phyloP scores from a whole-genome alignment of 257 asterid species.

The Sherardia arvensis region DNA sequence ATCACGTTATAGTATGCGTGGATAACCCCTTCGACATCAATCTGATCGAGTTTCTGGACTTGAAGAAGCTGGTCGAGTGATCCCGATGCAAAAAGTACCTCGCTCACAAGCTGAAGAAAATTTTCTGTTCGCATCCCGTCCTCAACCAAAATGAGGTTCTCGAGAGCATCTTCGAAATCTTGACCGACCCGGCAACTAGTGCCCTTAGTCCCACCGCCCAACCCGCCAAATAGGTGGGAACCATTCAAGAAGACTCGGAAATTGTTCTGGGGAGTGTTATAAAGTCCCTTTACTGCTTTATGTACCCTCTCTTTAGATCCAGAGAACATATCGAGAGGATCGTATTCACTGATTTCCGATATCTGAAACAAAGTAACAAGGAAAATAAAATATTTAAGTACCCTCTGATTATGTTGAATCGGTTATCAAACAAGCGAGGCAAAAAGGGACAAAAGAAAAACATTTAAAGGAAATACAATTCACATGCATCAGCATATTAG shows the following conservation, averaged over 20 bases:
- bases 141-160: slow-evolving; percentile 43
- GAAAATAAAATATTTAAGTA: slow-evolving; percentile 6
- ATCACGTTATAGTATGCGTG: slow-evolving; percentile 74
- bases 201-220: slow-evolving; percentile 52
- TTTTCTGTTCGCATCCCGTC: slow-evolving; percentile 54
- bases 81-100: slow-evolving; percentile 52
- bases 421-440: background rate
- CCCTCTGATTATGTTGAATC: background rate
- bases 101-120: slow-evolving; percentile 67
- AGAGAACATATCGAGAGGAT: slow-evolving; percentile 86
- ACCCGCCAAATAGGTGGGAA: slow-evolving; percentile 59
- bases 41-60: slow-evolving; percentile 71
- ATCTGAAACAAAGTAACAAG: slow-evolving; percentile 32
- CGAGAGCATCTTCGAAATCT: slow-evolving; percentile 57
- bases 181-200: slow-evolving; percentile 29
- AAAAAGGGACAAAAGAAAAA: background rate
- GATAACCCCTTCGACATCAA: slow-evolving; percentile 89
- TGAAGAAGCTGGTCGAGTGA: slow-evolving; percentile 67
- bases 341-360: slow-evolving; percentile 66
- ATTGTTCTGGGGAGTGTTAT: slow-evolving; percentile 81
- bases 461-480: background rate
- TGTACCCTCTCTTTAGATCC: slow-evolving; percentile 66
- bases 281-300: slow-evolving; percentile 57
- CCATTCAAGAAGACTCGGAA: slow-evolving; percentile 92
- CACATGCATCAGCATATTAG: background rate